Conservation (phyloP, 371 early-diverging fungal species). For the Mortierella sp. region DNA sequence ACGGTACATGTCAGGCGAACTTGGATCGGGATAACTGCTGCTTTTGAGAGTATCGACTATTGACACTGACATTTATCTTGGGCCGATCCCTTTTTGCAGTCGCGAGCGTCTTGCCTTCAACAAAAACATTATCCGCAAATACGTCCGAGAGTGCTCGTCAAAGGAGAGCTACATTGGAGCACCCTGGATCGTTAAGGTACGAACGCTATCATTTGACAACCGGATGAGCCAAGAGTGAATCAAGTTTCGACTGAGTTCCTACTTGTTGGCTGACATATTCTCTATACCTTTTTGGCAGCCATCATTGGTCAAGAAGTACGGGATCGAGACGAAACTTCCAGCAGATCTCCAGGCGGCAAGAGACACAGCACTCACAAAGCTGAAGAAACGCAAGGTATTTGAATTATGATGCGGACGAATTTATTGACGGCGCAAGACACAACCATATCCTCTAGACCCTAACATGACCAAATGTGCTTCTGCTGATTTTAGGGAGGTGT, state of each 20-base stretch:
- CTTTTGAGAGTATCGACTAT: background rate
- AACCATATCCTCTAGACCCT: background rate
- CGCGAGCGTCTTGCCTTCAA: slow-evolving; percentile 79
- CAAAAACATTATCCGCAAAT: slow-evolving; percentile 78
- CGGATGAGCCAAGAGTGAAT: background rate
- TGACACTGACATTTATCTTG: background rate
- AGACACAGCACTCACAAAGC: slow-evolving; percentile 62
- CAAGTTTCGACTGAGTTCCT: background rate
- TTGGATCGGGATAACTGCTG: background rate
- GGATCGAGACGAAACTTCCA: slow-evolving; percentile 66
- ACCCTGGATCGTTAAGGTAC: slow-evolving; percentile 81
- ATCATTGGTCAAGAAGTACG: slow-evolving; percentile 61
- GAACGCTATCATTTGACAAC: background rate
- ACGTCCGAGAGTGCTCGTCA: slow-evolving; percentile 73
- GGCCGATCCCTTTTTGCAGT: slow-evolving; percentile 32
- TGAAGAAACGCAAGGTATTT: slow-evolving; percentile 60
- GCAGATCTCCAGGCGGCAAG: slow-evolving; percentile 61
- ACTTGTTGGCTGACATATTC: background rate
- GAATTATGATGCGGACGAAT: slow-evolving; percentile 11
- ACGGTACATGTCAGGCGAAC: background rate
- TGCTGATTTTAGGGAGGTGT: slow-evolving; percentile 29
- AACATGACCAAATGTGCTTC: background rate
- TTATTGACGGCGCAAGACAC: background rate
- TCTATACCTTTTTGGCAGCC: slow-evolving; percentile 30
- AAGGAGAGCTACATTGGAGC: slow-evolving; percentile 80